These are phyloP conservation scores for Rhizopogon vesiculosus DNA, from an alignment of 768 basidiomycete genomes.

Conservation along the genomic window DNA sequence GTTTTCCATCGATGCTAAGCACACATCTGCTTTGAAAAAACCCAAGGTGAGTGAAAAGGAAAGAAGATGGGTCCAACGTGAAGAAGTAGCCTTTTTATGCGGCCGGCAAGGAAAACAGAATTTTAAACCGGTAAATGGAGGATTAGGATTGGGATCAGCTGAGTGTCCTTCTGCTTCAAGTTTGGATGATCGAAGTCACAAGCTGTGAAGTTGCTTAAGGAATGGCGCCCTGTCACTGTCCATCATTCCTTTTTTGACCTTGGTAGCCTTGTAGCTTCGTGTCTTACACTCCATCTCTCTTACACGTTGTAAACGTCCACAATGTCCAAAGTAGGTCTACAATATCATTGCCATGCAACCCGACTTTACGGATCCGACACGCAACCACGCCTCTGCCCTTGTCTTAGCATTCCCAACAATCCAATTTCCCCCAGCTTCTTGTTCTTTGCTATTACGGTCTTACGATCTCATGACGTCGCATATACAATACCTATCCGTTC, in stretches of 20 bases:
- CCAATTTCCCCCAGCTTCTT: neutral
- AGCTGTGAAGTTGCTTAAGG: neutral
- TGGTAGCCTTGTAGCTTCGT: conserved; percentile 8
- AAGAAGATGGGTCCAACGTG: conserved; percentile 25
- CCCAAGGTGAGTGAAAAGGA: conserved; percentile 22
- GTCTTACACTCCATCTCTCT: neutral
- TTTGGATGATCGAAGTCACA: conserved; percentile 1
- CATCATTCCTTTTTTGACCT: conserved; percentile 7
- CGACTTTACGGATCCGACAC: conserved; percentile 10
- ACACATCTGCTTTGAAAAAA: conserved; percentile 27
- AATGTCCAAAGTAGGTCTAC: conserved; percentile 7
- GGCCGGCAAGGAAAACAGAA: conserved; percentile 4
- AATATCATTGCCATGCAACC: conserved; percentile 9
- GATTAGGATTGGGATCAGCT: conserved; percentile 7
- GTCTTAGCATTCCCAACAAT: neutral
- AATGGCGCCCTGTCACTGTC: conserved; percentile 2
- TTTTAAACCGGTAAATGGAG: conserved; percentile 3
- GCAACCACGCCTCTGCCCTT: conserved; percentile 5
- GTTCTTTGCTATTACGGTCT: neutral
- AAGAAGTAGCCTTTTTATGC: conserved; percentile 24
- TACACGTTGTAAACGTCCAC: conserved; percentile 17
- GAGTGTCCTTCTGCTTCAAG: neutral
- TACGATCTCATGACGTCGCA: neutral
- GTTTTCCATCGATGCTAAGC: conserved; percentile 30
- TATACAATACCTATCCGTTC: neutral